These are phyloP conservation scores for Orobanche coerulescens DNA, from an alignment of 257 asterid genomes.

Conservation along the genomic window DNA sequence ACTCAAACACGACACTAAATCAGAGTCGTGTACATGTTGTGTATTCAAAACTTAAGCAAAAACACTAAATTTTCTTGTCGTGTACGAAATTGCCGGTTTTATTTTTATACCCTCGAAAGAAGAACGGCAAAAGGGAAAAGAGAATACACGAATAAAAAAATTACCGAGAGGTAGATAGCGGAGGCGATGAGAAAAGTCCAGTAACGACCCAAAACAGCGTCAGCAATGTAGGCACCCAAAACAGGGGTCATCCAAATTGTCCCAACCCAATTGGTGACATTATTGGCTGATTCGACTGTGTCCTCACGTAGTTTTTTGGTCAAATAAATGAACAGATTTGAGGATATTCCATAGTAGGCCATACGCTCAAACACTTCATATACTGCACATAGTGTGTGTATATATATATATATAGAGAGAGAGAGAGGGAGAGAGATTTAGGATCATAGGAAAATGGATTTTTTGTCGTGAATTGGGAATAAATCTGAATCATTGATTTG, in stretches of 20 bases:
- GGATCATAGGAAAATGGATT: too few relatives aligned
- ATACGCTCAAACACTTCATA: slow-evolving; percentile 88
- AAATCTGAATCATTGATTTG: too few relatives aligned
- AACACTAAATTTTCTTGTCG: too few relatives aligned
- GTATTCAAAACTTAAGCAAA: too few relatives aligned
- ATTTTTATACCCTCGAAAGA: too few relatives aligned
- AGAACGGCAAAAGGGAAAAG: neutral
- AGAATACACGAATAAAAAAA: too few relatives aligned
- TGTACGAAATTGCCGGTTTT: too few relatives aligned
- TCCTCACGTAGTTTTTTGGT: slow-evolving; percentile 57
- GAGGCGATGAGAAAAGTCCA: slow-evolving; percentile 61
- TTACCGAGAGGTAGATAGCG: slow-evolving; percentile 57
- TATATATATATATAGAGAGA: too few relatives aligned
- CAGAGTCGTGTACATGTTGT: too few relatives aligned
- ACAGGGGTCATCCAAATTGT: slow-evolving; percentile 78
- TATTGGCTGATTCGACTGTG: slow-evolving; percentile 63
- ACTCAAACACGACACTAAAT: too few relatives aligned
- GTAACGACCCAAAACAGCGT: slow-evolving; percentile 70
- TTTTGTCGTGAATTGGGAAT: too few relatives aligned
- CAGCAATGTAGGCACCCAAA: slow-evolving; percentile 77
- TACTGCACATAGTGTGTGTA: slow-evolving; percentile 33
- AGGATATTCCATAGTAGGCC: slow-evolving; percentile 80
- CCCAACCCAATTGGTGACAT: slow-evolving; percentile 81
- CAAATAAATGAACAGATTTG: slow-evolving; percentile 63
- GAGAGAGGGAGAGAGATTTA: too few relatives aligned